These are phyloP conservation scores for Pythium chondricola DNA, from an alignment of 352 stramenopile genomes.

Conservation along the genomic window DNA sequence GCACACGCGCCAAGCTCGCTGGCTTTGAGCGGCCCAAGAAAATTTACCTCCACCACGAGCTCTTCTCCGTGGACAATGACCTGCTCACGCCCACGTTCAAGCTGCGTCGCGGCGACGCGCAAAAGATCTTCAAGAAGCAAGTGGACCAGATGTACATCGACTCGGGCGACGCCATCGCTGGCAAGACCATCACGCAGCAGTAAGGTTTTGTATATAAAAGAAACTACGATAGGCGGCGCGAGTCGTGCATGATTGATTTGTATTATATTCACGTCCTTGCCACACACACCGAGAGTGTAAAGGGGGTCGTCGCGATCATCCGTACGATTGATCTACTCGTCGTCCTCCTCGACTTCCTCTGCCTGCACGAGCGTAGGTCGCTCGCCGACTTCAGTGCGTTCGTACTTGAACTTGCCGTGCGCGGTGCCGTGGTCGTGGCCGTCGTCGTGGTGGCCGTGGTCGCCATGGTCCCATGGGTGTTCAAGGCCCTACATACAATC, in stretches of 20 bases:
- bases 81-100: conserved; percentile 97
- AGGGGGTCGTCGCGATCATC: too few species aligned
- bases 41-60: conserved; percentile 87
- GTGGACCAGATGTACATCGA: conserved; percentile 64
- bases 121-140: conserved; percentile 55
- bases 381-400: conserved; percentile 60
- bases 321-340: too few species aligned
- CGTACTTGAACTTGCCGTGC: conserved; percentile 53
- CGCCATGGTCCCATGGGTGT: conserved; percentile 76
- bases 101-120: conserved; percentile 81
- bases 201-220: not conserved
- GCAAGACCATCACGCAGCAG: conserved; percentile 25
- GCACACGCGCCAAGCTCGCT: conserved; percentile 58
- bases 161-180: conserved; percentile 45
- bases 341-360: conserved; percentile 35
- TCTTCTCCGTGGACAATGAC: conserved; percentile 92
- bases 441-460: conserved; percentile 30
- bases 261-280: not conserved
- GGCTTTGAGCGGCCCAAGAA: conserved; percentile 92
- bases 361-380: conserved; percentile 48
- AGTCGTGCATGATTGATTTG: too few species aligned
- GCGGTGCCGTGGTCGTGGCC: conserved; percentile 21
- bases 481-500: conserved; percentile 55
- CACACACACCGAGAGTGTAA: too few species aligned
- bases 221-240: not conserved